phyloP scores from a whole-genome alignment of 192 early-diverging fungal species.

The Podila minutissima region DNA sequence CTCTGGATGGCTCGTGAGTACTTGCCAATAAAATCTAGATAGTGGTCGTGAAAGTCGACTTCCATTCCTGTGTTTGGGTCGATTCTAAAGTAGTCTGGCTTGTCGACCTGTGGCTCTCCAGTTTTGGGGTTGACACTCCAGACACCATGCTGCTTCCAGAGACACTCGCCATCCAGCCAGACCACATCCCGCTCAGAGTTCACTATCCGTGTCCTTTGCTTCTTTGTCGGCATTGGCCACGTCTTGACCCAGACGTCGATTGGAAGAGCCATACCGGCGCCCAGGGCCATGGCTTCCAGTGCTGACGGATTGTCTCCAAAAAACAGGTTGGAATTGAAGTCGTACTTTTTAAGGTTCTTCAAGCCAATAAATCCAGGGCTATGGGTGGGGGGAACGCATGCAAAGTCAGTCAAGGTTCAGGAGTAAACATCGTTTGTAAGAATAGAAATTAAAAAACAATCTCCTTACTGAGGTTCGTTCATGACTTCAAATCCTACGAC shows the following conservation, averaged over 20 bases:
- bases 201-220: conserved; percentile 59
- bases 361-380: conserved; percentile 82
- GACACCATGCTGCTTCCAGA: conserved; percentile 84
- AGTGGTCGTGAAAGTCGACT: conserved; percentile 73
- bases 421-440: not conserved
- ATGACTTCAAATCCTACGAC: conserved; percentile 85
- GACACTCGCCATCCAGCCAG: conserved; percentile 73
- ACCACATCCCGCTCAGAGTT: conserved; percentile 66
- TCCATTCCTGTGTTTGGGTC: conserved; percentile 62
- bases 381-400: not conserved
- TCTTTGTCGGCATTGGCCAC: conserved; percentile 79
- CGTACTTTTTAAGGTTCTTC: conserved; percentile 62
- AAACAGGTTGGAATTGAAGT: conserved; percentile 71
- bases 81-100: conserved; percentile 74
- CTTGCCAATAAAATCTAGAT: conserved; percentile 73
- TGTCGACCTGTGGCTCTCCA: conserved; percentile 60
- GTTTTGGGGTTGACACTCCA: conserved; percentile 68
- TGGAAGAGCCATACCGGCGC: conserved; percentile 72
- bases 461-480: conserved; percentile 71
- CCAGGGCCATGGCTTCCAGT: conserved; percentile 79
- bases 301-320: conserved; percentile 77
- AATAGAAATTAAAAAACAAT: not conserved
- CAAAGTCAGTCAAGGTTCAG: not conserved
- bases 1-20: conserved; percentile 72
- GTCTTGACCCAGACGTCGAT: conserved; percentile 80